Base-by-base conservation (phyloP, 345 rosid species). In the Heritiera fomes region DNA sequence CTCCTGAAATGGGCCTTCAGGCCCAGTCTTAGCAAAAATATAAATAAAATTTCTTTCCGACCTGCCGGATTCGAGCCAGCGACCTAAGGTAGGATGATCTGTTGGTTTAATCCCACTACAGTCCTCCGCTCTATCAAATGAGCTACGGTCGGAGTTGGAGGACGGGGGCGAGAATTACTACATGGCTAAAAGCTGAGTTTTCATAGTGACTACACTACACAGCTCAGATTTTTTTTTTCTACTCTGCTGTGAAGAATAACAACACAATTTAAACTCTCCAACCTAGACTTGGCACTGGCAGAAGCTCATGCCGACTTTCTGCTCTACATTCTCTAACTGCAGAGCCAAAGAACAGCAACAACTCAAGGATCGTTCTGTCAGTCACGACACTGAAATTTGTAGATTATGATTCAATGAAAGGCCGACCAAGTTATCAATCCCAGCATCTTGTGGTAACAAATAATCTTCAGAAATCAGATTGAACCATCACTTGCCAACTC, bases 41-140 rank as follows among this genome's bases (percentile, higher is more conserved):
- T 4, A 30, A 13, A 4, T 12, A 30, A 11, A 23, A 59, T 8
- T 0, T 0, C 0, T 3, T 3, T 91, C 95, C 97, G 91, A 89
- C 89, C 95, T 93, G 87, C 89, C 90, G 94, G 90, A 91, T 88
- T 90, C 95, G 93, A 92, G 88, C 93, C 90, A 82, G 90, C 88
- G 93, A 91, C 91, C 92, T 90, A 89, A 87, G 28, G 28, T 23
- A 23, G 91, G 90, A 91, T 92, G 17, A 23, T 70, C 84, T 71
- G 85, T 52, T 71, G 40, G 32, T 52, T 41, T 3, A 0, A 20
- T 5, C 17, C 66, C 34, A 89, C 98, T 95, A 92, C 98, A 92
- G 98, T 93, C 97, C 97, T 92, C 97, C 94, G 97, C 99, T 91
- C 97, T 93, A 68, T 96, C 98, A 95, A 89, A 94, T 92, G 96